A percentile compares a stretch with the other conserved stretches of the same genome.
phyloP scores from a whole-genome alignment of 1,284 basidiomycete genomes.

The Boletus sp. region DNA sequence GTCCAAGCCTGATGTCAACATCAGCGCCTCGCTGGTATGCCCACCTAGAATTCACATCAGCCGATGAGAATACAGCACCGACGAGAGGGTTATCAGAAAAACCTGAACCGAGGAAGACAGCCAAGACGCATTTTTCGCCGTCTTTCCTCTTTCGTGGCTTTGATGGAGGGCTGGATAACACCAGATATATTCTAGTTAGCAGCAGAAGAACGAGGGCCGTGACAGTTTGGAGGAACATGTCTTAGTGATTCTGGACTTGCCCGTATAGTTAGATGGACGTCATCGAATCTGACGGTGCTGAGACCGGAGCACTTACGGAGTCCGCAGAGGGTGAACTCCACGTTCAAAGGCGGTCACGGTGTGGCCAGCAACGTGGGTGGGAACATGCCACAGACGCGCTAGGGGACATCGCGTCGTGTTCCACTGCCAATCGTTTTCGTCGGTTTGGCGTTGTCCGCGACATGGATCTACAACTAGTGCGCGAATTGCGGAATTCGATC shows the following conservation, averaged over 20 bases:
- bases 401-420: not conserved
- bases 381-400: slow-evolving; percentile 9
- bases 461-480: slow-evolving; percentile 38
- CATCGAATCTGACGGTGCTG: not conserved
- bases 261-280: not conserved
- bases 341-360: not conserved
- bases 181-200: slow-evolving; percentile 17
- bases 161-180: slow-evolving; percentile 16
- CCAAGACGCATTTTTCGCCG: slow-evolving; percentile 40
- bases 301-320: not conserved
- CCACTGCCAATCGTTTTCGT: not conserved
- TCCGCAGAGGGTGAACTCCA: not conserved
- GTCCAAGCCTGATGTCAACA: slow-evolving; percentile 76
- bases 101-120: slow-evolving; percentile 64
- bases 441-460: not conserved
- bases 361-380: slow-evolving; percentile 10
- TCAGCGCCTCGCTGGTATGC: slow-evolving; percentile 88
- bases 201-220: slow-evolving; percentile 16
- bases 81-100: slow-evolving; percentile 12
- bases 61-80: not conserved
- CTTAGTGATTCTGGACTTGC: not conserved
- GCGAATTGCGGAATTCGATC: slow-evolving; percentile 51
- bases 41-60: slow-evolving; percentile 61
- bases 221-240: slow-evolving; percentile 20
- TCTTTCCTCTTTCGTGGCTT: slow-evolving; percentile 14